phyloP scores from a whole-genome alignment of 1,139 yeast species.

The Zygosaccharomyces pseudobailii region DNA sequence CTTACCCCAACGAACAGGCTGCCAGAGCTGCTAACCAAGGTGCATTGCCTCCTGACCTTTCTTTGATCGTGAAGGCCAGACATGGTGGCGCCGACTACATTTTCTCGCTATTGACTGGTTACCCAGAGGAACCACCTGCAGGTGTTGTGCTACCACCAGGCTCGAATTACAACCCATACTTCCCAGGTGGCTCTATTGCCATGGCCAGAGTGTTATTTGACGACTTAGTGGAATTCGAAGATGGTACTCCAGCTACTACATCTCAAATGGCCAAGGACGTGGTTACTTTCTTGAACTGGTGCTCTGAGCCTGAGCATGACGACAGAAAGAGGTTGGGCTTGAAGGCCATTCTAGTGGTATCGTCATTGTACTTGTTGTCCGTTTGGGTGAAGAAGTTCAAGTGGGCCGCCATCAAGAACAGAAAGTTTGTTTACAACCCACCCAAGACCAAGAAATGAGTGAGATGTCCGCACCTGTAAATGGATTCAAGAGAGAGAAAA shows the following conservation, averaged over 20 bases:
- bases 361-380: slow-evolving; percentile 75
- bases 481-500: slow-evolving; percentile 9
- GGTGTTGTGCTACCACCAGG: slow-evolving; percentile 94
- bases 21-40: slow-evolving; percentile 99
- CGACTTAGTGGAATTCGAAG: slow-evolving; percentile 96
- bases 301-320: slow-evolving; percentile 97
- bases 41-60: slow-evolving; percentile 97
- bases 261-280: slow-evolving; percentile 99
- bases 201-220: slow-evolving; percentile 98
- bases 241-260: slow-evolving; percentile 97
- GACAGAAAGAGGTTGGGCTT: slow-evolving; percentile 96
- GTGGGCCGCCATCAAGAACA: slow-evolving; percentile 94
- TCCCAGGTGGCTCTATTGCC: slow-evolving; percentile 99
- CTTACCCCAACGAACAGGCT: slow-evolving; percentile 96
- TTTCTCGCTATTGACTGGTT: slow-evolving; percentile 92
- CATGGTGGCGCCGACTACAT: slow-evolving; percentile 97
- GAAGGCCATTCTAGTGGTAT: slow-evolving; percentile 78
- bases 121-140: slow-evolving; percentile 98
- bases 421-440: slow-evolving; percentile 91
- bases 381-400: slow-evolving; percentile 97
- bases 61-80: slow-evolving; percentile 96
- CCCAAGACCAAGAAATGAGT: slow-evolving; percentile 45
- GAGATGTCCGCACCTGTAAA: slow-evolving; percentile 1
- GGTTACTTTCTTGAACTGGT: slow-evolving; percentile 93
- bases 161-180: slow-evolving; percentile 96